phyloP scores from a whole-genome alignment of 2,329 filamentous ascomycete genomes.

The Lomentospora prolificans region DNA sequence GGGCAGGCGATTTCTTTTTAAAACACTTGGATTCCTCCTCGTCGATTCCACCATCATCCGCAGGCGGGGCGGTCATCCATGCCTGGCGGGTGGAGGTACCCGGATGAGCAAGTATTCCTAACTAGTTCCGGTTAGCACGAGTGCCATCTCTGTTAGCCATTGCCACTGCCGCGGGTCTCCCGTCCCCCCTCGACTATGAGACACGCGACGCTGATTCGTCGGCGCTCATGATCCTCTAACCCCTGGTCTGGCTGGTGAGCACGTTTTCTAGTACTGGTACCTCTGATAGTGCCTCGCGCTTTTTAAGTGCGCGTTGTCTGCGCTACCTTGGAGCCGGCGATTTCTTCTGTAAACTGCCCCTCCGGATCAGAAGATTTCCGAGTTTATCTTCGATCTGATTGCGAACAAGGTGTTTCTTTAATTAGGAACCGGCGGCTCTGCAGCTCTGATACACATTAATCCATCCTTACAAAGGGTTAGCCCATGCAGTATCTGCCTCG shows the following conservation, averaged over 20 bases:
- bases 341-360: neutral
- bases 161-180: slow-evolving; percentile 1
- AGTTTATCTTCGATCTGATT: neutral
- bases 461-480: neutral
- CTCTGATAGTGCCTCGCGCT: neutral
- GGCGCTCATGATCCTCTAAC: neutral
- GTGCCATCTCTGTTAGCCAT: neutral
- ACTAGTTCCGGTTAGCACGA: neutral
- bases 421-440: neutral
- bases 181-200: neutral
- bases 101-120: neutral
- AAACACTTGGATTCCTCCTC: neutral
- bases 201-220: neutral
- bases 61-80: neutral
- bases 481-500: neutral
- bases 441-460: neutral
- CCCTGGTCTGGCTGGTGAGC: too few relatives aligned
- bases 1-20: neutral
- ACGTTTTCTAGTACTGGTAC: neutral
- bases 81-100: neutral
- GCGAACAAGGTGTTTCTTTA: neutral
- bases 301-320: neutral
- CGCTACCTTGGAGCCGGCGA: neutral
- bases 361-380: neutral
- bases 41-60: neutral